Percentiles rank a stretch among this genome's conserved stretches.
These are phyloP conservation scores for Xylaria nigripes DNA, from an alignment of 495 filamentous ascomycete genomes.

Conservation along the genomic window DNA sequence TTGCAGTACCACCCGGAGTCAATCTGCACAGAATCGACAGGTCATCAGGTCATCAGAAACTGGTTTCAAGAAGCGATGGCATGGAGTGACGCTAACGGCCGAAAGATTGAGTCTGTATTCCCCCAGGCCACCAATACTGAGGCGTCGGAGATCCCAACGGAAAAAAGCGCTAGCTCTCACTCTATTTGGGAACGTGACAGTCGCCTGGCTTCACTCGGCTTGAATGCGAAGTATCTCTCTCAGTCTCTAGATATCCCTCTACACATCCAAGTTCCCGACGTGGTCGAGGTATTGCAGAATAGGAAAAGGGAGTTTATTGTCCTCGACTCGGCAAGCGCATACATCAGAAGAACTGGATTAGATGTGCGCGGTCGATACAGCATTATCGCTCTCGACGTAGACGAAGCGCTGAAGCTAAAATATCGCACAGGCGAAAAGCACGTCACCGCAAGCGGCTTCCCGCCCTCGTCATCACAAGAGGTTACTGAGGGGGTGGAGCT, in stretches of 20 bases:
- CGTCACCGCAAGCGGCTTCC: slow-evolving; percentile 19
- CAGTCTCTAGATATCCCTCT: slow-evolving; percentile 27
- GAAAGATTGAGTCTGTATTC: slow-evolving; percentile 7
- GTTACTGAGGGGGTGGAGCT: slow-evolving; percentile 25
- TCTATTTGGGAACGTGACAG: slow-evolving; percentile 7
- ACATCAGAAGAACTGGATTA: slow-evolving; percentile 24
- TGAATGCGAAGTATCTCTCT: slow-evolving; percentile 19
- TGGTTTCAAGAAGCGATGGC: slow-evolving; percentile 60
- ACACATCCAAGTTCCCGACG: slow-evolving; percentile 35
- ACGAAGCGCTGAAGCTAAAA: slow-evolving; percentile 44
- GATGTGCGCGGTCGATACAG: slow-evolving; percentile 55
- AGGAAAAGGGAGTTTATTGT: slow-evolving; percentile 39
- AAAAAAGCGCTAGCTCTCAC: neutral
- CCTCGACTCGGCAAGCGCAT: slow-evolving; percentile 47
- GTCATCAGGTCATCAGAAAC: slow-evolving; percentile 56
- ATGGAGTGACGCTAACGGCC: slow-evolving; percentile 41
- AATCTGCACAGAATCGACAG: slow-evolving; percentile 69
- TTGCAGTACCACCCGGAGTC: slow-evolving; percentile 95
- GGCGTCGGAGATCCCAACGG: neutral
- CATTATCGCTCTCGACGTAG: slow-evolving; percentile 56
- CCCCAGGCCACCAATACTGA: neutral
- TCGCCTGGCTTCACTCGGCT: slow-evolving; percentile 18
- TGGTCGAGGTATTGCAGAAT: slow-evolving; percentile 40
- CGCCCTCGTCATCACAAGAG: neutral
- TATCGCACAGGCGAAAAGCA: slow-evolving; percentile 41